Percentiles rank a stretch among this genome's conserved stretches.
Conservation (phyloP, 2,329 filamentous ascomycete species). For the Aspergillus sp. region DNA sequence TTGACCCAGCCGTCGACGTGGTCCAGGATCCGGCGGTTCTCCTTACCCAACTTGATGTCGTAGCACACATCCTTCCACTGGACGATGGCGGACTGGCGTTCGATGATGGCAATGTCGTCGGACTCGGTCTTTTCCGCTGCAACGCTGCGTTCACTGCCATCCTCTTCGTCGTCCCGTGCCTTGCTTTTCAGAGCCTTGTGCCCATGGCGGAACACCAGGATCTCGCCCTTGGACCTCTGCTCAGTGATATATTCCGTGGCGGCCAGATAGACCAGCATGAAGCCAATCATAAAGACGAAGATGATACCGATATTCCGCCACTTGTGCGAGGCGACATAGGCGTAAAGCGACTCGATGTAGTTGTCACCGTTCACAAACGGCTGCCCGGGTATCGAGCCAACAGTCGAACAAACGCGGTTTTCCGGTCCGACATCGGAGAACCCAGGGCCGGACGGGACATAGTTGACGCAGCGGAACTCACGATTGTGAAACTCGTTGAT, state of each 20-base stretch:
- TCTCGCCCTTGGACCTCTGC: constrained; percentile 75
- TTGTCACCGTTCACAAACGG: constrained; percentile 60
- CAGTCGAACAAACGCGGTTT: constrained; percentile 61
- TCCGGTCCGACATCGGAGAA: constrained; percentile 41
- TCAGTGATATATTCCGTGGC: constrained; percentile 66
- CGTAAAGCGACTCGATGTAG: constrained; percentile 60
- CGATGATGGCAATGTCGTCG: constrained; percentile 48
- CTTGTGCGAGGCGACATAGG: constrained; percentile 62
- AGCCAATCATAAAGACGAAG: constrained; percentile 65
- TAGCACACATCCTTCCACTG: constrained; percentile 86
- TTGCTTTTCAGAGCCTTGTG: constrained; percentile 54
- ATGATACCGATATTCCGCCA: constrained; percentile 75
- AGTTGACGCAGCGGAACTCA: constrained; percentile 56
- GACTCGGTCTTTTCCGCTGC: constrained; percentile 39
- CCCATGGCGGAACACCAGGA: constrained; percentile 73
- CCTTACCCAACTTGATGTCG: constrained; percentile 77
- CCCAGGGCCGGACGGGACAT: constrained; percentile 49
- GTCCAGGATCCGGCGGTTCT: constrained; percentile 76
- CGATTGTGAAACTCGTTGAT: constrained; percentile 78
- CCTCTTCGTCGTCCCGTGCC: constrained; percentile 25
- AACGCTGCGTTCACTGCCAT: constrained; percentile 29
- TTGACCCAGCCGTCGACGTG: constrained; percentile 93
- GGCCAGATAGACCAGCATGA: constrained; percentile 64
- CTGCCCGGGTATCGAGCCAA: constrained; percentile 61
- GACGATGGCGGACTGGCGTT: constrained; percentile 76